Base-by-base conservation (phyloP, 2,329 filamentous ascomycete species). In the Tympanopsis confertula region DNA sequence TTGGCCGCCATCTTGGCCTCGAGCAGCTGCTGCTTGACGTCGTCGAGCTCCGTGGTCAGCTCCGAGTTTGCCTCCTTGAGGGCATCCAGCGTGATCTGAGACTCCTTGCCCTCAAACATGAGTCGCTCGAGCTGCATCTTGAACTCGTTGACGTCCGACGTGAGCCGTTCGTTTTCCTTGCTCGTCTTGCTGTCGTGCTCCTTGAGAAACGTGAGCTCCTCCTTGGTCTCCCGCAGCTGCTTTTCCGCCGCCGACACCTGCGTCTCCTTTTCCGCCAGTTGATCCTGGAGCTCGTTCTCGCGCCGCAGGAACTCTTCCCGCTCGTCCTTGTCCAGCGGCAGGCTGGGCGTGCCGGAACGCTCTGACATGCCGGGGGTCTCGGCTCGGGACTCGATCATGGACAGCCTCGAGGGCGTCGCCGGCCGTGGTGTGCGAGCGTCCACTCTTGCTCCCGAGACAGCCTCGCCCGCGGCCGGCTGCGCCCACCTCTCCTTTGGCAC, bases 81-180 rank as follows among this genome's bases (percentile, higher is more conserved):
- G 28, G 86, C 84, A 53, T 98, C 91, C 86, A 98, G 95, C 20
- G 89, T 95, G 56, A 98, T 98, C 49, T 85, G 78, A 10, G 87
- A 86, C 61, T 98, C 91, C 64, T 95, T 95, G 65, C 85, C 82
- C 68, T 98, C 91, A 50, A 96, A 98, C 3, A 80, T 82, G 38
- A 98, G 73, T 55, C 93, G 87, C 65, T 98, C 91, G 19, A 98
- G 72, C 54, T 95, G 87, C 88, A 98, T 94, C 58, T 86, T 88
- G 53, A 94, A 75, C 53, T 94, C 86, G 53, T 96, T 95, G 42
- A 89, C 77, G 53, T 95, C 88, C 39, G 77, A 74, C 10, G 78
- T 82, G 41, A 96, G 70, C 47, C 77, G 81, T 58, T 98, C 91
- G 47, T 95, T 96, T 44, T 94, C 86, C 54, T 88, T 93, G 50